phyloP scores from a whole-genome alignment of 2,329 filamentous ascomycete species.

The Aspergillus awamori region DNA sequence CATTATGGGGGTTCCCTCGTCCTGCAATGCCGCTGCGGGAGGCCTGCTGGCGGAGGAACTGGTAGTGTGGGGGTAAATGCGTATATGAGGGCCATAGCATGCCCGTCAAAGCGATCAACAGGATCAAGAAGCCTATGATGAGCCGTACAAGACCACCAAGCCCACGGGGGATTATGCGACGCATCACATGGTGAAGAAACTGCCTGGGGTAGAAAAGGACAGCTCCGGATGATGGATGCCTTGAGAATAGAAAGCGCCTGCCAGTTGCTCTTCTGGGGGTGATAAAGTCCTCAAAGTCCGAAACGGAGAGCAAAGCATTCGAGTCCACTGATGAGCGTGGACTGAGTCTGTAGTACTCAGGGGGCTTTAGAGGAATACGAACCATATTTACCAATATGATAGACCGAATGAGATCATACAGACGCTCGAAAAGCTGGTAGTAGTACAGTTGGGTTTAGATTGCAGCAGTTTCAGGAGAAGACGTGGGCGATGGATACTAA shows the following conservation, averaged over 20 bases:
- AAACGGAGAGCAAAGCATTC: background rate
- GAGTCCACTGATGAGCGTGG: background rate
- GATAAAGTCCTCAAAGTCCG: background rate
- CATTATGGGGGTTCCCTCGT: slow-evolving; percentile 56
- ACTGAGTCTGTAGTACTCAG: background rate
- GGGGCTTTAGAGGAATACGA: background rate
- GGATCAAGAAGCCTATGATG: background rate
- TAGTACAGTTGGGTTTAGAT: too few species aligned
- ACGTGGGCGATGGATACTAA: too few species aligned
- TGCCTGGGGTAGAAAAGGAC: too few species aligned
- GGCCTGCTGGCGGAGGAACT: slow-evolving; percentile 35
- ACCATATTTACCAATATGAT: background rate
- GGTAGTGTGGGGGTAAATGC: slow-evolving; percentile 56
- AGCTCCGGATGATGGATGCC: too few species aligned
- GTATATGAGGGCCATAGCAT: slow-evolving; percentile 61
- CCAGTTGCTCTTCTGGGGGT: too few species aligned
- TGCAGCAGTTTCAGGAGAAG: too few species aligned
- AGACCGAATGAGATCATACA: too few species aligned
- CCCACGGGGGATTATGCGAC: background rate
- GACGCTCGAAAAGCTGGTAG: too few species aligned
- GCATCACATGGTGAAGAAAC: background rate
- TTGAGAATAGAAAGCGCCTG: background rate
- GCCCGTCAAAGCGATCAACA: slow-evolving; percentile 42
- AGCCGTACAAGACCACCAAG: background rate
- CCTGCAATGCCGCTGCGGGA: slow-evolving; percentile 34